Evolutionary conservation across 345 rosid species (phyloP).

Genomic region (Bruguiera gymnorhiza): DNA sequence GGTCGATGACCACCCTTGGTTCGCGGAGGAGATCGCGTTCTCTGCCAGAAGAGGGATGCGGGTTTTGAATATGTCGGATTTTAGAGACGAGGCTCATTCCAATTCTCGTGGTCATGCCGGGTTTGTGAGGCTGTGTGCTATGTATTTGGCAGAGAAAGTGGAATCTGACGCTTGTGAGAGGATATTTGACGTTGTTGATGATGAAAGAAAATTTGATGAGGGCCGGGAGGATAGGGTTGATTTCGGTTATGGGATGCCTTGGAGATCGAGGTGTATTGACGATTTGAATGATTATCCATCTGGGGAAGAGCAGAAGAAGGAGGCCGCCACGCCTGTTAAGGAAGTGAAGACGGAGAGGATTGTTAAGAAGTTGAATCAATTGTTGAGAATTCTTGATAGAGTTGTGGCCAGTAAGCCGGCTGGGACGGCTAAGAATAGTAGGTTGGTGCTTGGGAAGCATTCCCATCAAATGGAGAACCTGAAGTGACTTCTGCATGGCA

Average conservation of each 20-base stretch:
- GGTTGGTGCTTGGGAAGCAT: constrained; percentile 26
- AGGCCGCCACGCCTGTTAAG: constrained; percentile 5
- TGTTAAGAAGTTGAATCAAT: constrained; percentile 11
- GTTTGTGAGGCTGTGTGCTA: constrained; percentile 65
- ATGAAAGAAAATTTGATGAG: constrained; percentile 11
- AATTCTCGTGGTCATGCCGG: constrained; percentile 86
- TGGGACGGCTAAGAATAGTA: constrained; percentile 20
- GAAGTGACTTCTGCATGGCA: constrained; percentile 31
- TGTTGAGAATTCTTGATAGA: constrained; percentile 23
- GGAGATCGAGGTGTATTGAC: constrained; percentile 9
- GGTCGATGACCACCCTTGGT: constrained; percentile 63
- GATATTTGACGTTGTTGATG: constrained; percentile 17
- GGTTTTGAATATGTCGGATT: constrained; percentile 79
- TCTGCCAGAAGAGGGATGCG: constrained; percentile 73
- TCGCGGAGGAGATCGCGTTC: constrained; percentile 72
- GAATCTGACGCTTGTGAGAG: constrained; percentile 53
- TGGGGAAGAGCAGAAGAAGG: constrained; percentile 4
- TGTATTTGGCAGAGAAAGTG: constrained; percentile 77
- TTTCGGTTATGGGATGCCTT: constrained; percentile 8
- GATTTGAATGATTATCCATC: constrained; percentile 10
- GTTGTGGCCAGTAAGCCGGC: constrained; percentile 23
- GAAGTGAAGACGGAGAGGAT: constrained; percentile 21
- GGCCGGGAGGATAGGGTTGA: constrained; percentile 13
- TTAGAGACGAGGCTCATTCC: constrained; percentile 74
- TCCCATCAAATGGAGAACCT: constrained; percentile 15